A percentile compares a stretch with the other conserved stretches of the same genome.
These are phyloP conservation scores for Fusarium pseudocircinatum DNA, from an alignment of 2,329 filamentous ascomycete species.

Conservation along the genomic window DNA sequence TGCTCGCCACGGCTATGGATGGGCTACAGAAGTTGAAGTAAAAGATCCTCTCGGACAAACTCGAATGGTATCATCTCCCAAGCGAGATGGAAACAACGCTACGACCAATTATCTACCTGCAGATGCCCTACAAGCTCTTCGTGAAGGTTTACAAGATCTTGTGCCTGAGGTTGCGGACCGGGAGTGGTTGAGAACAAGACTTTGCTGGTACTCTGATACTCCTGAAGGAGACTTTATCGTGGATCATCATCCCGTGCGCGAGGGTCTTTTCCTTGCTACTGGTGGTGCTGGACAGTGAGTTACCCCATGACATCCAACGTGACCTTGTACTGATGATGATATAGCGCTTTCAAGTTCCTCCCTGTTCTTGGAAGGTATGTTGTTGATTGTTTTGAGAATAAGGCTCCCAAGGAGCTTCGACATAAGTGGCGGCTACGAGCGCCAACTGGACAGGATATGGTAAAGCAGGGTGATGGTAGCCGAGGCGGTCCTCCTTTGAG, in stretches of 20 bases:
- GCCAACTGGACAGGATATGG: not conserved
- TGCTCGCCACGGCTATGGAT: conserved; percentile 69
- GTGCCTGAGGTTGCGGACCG: conserved; percentile 64
- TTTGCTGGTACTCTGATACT: conserved; percentile 75
- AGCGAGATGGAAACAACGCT: conserved; percentile 49
- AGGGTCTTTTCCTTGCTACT: conserved; percentile 58
- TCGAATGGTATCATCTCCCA: conserved; percentile 46
- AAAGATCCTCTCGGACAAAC: conserved; percentile 18
- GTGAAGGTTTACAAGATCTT: conserved; percentile 60
- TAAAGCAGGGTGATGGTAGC: conserved; percentile 44
- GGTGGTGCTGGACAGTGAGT: conserved; percentile 47
- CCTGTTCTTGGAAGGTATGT: conserved; percentile 36
- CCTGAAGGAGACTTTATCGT: conserved; percentile 71
- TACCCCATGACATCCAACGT: accelerated
- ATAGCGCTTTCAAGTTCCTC: conserved; percentile 36
- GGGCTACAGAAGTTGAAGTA: conserved; percentile 47
- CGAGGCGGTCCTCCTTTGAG: conserved; percentile 44
- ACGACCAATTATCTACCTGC: conserved; percentile 55
- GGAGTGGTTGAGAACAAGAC: conserved; percentile 59
- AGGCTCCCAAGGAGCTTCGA: conserved; percentile 40
- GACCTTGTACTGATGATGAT: not conserved
- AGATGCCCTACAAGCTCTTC: conserved; percentile 64
- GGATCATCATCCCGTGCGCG: conserved; percentile 61
- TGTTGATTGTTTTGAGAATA: conserved; percentile 48
- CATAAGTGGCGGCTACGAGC: conserved; percentile 45